phyloP scores from a whole-genome alignment of 2,329 filamentous ascomycete species.

The Fusarium xyrophilum region DNA sequence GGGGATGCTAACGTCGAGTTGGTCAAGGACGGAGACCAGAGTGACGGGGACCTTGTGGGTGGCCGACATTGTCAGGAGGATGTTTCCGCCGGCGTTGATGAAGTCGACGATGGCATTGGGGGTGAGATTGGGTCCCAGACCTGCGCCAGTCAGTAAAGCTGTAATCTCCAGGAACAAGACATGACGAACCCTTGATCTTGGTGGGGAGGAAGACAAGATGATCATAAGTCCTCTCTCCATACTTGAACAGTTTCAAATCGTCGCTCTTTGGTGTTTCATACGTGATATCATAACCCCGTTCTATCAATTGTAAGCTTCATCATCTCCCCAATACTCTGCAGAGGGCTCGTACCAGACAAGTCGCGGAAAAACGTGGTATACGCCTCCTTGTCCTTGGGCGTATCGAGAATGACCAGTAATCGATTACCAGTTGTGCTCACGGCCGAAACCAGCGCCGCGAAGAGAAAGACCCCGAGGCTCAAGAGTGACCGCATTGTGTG shows the following conservation, averaged over 20 bases:
- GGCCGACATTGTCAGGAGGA: conserved; percentile 84
- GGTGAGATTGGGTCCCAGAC: conserved; percentile 86
- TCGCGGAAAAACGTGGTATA: conserved; percentile 85
- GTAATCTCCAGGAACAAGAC: neutral
- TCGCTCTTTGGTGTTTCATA: conserved; percentile 87
- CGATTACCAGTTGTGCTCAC: conserved; percentile 80
- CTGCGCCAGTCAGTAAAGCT: conserved; percentile 51
- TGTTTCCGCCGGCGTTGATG: conserved; percentile 88
- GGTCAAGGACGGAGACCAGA: conserved; percentile 78
- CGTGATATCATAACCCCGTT: conserved; percentile 79
- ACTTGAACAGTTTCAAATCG: conserved; percentile 77
- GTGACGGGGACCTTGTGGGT: conserved; percentile 72
- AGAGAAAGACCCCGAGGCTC: conserved; percentile 72
- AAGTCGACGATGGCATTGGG: conserved; percentile 89
- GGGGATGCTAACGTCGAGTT: conserved; percentile 89
- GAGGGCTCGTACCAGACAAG: conserved; percentile 63
- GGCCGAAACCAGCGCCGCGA: conserved; percentile 73
- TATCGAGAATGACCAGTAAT: conserved; percentile 86
- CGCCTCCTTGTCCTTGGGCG: conserved; percentile 77
- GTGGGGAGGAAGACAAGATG: conserved; percentile 88
- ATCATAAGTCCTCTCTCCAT: conserved; percentile 89
- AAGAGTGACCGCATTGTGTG: conserved; percentile 73
- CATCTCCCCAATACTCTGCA: neutral
- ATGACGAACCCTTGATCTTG: conserved; percentile 80
- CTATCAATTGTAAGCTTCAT: conserved; percentile 55